These are phyloP conservation scores for Pseudocercospora eumusae DNA, from an alignment of 2,329 filamentous ascomycete genomes.

Conservation along the genomic window DNA sequence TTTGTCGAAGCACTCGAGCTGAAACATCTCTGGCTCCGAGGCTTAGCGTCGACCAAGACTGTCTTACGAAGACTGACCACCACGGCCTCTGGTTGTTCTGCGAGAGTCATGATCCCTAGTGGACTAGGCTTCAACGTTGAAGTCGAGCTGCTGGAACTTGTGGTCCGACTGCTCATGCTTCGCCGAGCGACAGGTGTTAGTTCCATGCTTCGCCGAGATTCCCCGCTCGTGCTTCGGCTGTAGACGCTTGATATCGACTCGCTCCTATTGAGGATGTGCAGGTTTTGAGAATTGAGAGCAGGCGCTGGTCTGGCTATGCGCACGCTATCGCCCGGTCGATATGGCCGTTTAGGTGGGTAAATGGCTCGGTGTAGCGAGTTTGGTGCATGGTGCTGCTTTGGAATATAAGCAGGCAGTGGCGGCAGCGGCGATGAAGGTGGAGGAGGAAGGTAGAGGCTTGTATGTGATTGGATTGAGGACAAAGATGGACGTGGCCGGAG, in stretches of 20 bases:
- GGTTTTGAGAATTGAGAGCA: slow-evolving; percentile 16
- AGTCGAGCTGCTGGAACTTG: slow-evolving; percentile 24
- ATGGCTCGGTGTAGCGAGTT: slow-evolving; percentile 23
- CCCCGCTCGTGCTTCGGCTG: slow-evolving; percentile 35
- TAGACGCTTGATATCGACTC: slow-evolving; percentile 36
- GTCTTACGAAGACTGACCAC: background rate
- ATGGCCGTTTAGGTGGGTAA: slow-evolving; percentile 18
- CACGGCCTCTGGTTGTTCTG: slow-evolving; percentile 9
- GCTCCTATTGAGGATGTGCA: slow-evolving; percentile 19
- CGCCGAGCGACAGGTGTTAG: background rate
- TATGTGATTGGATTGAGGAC: slow-evolving; percentile 28
- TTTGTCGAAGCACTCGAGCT: background rate
- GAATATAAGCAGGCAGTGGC: slow-evolving; percentile 33
- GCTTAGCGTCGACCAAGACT: background rate
- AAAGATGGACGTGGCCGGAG: slow-evolving; percentile 32
- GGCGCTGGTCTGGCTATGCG: slow-evolving; percentile 22
- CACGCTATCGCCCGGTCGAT: slow-evolving; percentile 20
- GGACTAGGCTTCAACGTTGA: slow-evolving; percentile 25
- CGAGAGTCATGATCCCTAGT: slow-evolving; percentile 22
- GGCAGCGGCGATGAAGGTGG: slow-evolving; percentile 31
- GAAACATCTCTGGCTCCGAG: background rate
- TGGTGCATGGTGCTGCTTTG: slow-evolving; percentile 22
- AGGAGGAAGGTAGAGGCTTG: slow-evolving; percentile 22
- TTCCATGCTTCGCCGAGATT: slow-evolving; percentile 14
- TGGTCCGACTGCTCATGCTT: slow-evolving; percentile 18